Conservation (phyloP, 2,329 filamentous ascomycete species). For the Clonostachys chloroleuca region DNA sequence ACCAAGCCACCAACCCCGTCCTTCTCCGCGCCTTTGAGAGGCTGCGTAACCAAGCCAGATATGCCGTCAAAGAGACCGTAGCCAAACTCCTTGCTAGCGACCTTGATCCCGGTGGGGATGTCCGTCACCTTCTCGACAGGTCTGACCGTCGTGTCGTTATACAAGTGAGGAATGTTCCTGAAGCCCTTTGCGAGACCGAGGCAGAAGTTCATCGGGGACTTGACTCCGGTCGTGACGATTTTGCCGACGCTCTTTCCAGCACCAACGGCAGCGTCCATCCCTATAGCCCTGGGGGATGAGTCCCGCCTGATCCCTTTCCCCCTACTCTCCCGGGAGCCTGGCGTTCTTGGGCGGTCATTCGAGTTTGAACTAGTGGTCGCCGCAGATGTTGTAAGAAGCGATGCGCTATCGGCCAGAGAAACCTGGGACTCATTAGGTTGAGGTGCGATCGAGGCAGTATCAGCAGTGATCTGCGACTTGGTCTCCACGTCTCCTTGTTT, state of each 20-base stretch:
- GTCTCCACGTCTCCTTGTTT: not conserved
- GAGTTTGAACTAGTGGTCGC: not conserved
- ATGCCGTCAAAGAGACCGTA: constrained; percentile 79
- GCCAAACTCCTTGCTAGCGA: constrained; percentile 75
- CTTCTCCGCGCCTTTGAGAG: constrained; percentile 53
- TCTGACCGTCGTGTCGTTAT: constrained; percentile 78
- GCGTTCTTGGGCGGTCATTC: not conserved
- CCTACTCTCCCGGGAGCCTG: not conserved
- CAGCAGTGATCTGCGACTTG: not conserved
- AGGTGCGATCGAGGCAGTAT: not conserved
- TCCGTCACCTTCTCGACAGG: constrained; percentile 77
- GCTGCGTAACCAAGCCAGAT: constrained; percentile 76
- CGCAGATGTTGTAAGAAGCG: not conserved
- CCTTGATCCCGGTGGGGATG: constrained; percentile 68
- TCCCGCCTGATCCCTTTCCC: constrained; percentile 10
- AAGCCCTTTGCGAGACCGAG: constrained; percentile 81
- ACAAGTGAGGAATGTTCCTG: constrained; percentile 80
- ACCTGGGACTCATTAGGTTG: not conserved
- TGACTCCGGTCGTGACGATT: constrained; percentile 72
- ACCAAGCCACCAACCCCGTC: constrained; percentile 56
- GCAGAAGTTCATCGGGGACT: constrained; percentile 81
- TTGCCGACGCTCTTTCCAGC: constrained; percentile 64
- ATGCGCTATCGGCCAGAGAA: not conserved
- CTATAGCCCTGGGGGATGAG: constrained; percentile 12
- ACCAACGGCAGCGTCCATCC: constrained; percentile 56